Evolutionary conservation across 805 yeast genomes (phyloP), one percentile per base, ranked within the genome.

Genomic region (Cyberlindnera euphorbiae): DNA sequence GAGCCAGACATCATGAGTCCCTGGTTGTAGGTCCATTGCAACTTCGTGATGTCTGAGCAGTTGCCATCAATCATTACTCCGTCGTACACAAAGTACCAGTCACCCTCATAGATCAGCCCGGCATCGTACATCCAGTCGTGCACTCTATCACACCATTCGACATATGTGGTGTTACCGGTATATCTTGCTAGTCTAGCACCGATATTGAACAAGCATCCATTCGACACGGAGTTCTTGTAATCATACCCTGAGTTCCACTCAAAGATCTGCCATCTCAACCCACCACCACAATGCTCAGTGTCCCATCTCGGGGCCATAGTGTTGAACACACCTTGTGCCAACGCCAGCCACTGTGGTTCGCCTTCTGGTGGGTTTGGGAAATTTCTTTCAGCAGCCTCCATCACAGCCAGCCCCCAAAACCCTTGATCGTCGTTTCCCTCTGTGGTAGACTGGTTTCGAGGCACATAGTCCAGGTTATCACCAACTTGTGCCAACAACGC

Each of bases 341-440:
- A 65, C 35, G 77, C 72, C 22, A 87, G 69, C 97, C 97, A 90
- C 39, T 75, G 75, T 13, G 87, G 87, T 36, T 71, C 59, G 34
- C 66, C 73, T 1, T 52, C 41, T 54, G 77, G 63, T 2, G 94
- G 88, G 51, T 80, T 77, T 1, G 85, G 65, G 56, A 88, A 88
- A 62, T 86, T 86, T 55, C 81, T 71, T 59, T 90, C 97, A 0
- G 94, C 94, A 1, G 97, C 97, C 19, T 77, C 79, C 82, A 90
- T 86, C 4, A 79, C 94, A 1, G 95, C 82, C 42, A 93, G 68
- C 5, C 96, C 97, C 97, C 97, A 90, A 59, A 90, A 87, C 2
- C 85, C 96, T 65, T 90, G 97, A 67, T 90, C 97, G 69, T 90
- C 98, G 56, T 90, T 90, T 53, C 97, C 98, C 63, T 90, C 97